These are phyloP conservation scores for Penicillium waksmanii DNA, from an alignment of 495 filamentous ascomycete species.

Conservation along the genomic window DNA sequence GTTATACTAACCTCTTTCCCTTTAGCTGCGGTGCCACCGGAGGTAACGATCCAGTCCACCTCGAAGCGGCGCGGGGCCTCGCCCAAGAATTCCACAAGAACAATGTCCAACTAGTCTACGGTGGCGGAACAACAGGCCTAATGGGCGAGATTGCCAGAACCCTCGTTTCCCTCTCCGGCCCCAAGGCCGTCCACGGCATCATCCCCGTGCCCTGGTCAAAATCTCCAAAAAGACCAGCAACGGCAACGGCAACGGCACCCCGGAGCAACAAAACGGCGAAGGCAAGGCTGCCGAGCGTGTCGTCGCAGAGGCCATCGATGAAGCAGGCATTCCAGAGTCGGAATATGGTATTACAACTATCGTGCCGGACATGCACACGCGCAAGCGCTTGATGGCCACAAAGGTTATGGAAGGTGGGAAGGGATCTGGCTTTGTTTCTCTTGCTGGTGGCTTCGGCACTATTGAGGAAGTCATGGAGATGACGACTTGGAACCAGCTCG, in stretches of 20 bases:
- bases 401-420: conserved; percentile 80
- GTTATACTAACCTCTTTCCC: conserved; percentile 14
- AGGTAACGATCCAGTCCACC: conserved; percentile 69
- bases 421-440: conserved; percentile 85
- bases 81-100: conserved; percentile 72
- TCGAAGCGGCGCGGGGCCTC: conserved; percentile 77
- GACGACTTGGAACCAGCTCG: conserved; percentile 95
- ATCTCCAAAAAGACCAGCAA: conserved; percentile 61
- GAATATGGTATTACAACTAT: conserved; percentile 84
- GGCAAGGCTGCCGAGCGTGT: conserved; percentile 48
- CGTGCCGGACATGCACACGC: conserved; percentile 92
- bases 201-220: conserved; percentile 82
- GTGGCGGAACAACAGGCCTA: conserved; percentile 89
- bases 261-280: conserved; percentile 14
- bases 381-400: conserved; percentile 89
- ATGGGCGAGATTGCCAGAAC: conserved; percentile 93
- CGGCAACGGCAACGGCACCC: not conserved
- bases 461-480: conserved; percentile 97
- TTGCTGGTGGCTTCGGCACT: conserved; percentile 91
- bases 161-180: conserved; percentile 83
- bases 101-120: conserved; percentile 84
- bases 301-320: conserved; percentile 29
- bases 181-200: conserved; percentile 84
- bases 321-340: conserved; percentile 61
- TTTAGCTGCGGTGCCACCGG: conserved; percentile 72